Evolutionary conservation across 768 basidiomycete genomes (phyloP), one percentile per base, ranked within the genome.

Genomic region (Tephrocybe sp.): DNA sequence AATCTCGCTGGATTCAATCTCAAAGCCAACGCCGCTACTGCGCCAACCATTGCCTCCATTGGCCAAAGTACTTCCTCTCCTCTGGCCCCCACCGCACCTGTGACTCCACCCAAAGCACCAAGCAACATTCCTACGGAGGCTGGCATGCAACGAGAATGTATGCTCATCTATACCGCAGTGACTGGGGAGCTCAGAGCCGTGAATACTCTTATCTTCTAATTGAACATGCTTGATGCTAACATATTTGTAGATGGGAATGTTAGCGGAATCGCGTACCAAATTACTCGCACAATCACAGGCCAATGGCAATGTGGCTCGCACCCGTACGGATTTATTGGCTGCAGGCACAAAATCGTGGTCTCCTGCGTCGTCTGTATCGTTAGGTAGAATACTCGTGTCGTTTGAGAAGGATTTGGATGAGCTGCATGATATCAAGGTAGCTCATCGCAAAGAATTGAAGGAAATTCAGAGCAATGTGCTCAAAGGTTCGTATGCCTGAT

Each of bases 131-230:
- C 72, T 49, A 57, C 76, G 52, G 77, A 82, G 51, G 76, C 80
- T 46, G 83, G 84, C 9, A 80, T 92, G 78, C 86, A 88, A 57
- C 72, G 74, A 15, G 83, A 91, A 59, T 84, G 84, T 54, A 56
- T 62, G 2, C 39, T 71, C 27, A 69, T 92, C 27, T 70, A 83
- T 34, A 47, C 54, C 1, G 66, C 61, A 11, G 62, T 89, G 33
- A 61, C 54, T 2, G 71, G 67, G 30, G 86, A 90, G 52, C 64
- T 93, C 0, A 69, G 79, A 21, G 67, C 73, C 33, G 91, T 91
- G 61, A 58, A 83, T 72, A 18, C 29, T n/a, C 34, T 27, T 48
- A 38, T 49, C 27, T 16, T 47, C 4, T 23, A 30, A 34, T 21
- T 45, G 19, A n/a, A 36, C 42, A 38, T 19, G 31, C 21, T 43